These are phyloP conservation scores for Dimocarpus longan DNA, from an alignment of 345 rosid genomes.

Conservation along the genomic window DNA sequence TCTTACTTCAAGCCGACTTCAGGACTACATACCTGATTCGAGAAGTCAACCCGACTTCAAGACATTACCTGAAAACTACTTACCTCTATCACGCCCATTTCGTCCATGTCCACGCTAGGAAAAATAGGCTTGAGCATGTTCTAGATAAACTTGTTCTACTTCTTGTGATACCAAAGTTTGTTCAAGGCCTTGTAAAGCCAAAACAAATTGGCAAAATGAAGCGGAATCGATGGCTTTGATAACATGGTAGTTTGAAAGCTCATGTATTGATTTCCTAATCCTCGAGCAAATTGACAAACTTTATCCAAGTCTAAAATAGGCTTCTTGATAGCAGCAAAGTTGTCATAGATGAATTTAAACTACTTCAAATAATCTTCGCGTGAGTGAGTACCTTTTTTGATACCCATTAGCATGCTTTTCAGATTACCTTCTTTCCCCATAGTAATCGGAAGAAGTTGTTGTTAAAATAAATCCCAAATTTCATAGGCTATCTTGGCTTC, in stretches of 20 bases:
- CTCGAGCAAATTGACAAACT: neutral
- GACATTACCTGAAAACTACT: no score
- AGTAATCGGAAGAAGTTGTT: neutral
- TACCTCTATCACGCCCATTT: no score
- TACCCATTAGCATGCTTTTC: neutral
- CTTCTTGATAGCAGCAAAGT: neutral
- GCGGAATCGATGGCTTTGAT: neutral
- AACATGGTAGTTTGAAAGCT: neutral
- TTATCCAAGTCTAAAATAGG: neutral
- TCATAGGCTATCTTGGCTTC: no score
- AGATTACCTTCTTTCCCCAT: neutral
- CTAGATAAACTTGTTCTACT: no score
- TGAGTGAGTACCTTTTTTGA: neutral
- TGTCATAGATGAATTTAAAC: slow-evolving; percentile 6
- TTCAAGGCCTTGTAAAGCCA: no score
- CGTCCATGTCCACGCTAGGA: no score
- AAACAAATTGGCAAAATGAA: neutral
- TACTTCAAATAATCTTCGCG: neutral
- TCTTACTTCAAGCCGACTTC: no score
- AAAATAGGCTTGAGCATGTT: no score
- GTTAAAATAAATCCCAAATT: no score
- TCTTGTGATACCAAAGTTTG: no score
- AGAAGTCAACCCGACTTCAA: no score
- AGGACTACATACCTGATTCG: no score
- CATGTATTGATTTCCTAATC: neutral